phyloP scores from a whole-genome alignment of 768 basidiomycete genomes.

The Suillus spraguei region DNA sequence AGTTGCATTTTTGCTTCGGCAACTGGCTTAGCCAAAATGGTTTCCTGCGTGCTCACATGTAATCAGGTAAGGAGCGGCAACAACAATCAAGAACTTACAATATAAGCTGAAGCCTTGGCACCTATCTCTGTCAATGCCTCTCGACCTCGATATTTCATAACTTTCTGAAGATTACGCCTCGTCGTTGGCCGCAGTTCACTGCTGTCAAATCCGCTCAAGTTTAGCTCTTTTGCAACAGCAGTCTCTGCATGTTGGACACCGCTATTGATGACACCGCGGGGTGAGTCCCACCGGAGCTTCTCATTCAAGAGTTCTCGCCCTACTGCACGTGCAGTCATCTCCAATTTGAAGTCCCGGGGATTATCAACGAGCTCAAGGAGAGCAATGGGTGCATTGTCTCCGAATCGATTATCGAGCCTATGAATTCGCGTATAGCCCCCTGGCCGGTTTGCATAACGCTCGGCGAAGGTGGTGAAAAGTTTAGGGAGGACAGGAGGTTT shows the following conservation, averaged over 20 bases:
- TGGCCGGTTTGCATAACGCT: slow-evolving; percentile 77
- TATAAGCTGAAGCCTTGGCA: slow-evolving; percentile 61
- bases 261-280: slow-evolving; percentile 50
- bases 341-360: slow-evolving; percentile 84
- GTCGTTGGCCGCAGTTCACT: slow-evolving; percentile 63
- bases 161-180: slow-evolving; percentile 75
- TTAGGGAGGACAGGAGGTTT: slow-evolving; percentile 74
- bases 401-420: slow-evolving; percentile 84
- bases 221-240: slow-evolving; percentile 52
- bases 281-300: slow-evolving; percentile 47
- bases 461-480: slow-evolving; percentile 77
- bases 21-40: slow-evolving; percentile 67
- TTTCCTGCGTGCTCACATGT: slow-evolving; percentile 47
- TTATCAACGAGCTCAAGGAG: slow-evolving; percentile 96
- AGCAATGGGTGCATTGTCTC: slow-evolving; percentile 93
- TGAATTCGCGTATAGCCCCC: slow-evolving; percentile 97
- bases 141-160: slow-evolving; percentile 58
- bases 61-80: slow-evolving; percentile 11
- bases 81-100: slow-evolving; percentile 48
- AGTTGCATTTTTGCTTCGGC: slow-evolving; percentile 45
- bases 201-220: slow-evolving; percentile 37
- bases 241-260: slow-evolving; percentile 49
- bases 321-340: slow-evolving; percentile 85
- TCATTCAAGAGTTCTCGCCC: slow-evolving; percentile 79
- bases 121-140: slow-evolving; percentile 51